Conservation (phyloP, 2,329 filamentous ascomycete genomes). For the Cryphonectria parasitica region DNA sequence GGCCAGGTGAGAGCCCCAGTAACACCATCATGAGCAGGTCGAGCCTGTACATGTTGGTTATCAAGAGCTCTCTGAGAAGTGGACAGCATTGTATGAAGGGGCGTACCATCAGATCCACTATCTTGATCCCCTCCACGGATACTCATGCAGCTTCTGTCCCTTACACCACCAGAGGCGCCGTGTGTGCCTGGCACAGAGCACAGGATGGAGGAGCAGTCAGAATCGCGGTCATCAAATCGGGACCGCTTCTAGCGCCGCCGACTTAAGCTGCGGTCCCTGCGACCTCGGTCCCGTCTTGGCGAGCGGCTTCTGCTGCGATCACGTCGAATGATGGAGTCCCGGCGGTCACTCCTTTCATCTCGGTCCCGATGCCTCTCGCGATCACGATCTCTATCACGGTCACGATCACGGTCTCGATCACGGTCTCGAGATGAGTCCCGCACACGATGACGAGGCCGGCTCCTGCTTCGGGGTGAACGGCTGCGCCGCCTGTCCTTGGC, state of each 20-base stretch:
- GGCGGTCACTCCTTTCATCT: constrained; percentile 39
- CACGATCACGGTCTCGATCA: constrained; percentile 37
- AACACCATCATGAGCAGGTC: background rate
- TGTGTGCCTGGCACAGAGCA: background rate
- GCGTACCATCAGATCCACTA: constrained; percentile 6
- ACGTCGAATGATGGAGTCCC: constrained; percentile 39
- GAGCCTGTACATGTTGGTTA: constrained; percentile 14
- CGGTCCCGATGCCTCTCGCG: constrained; percentile 38
- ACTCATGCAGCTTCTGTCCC: background rate
- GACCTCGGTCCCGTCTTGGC: constrained; percentile 24
- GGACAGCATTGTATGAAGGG: background rate
- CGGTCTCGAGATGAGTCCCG: constrained; percentile 37
- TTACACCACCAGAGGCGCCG: background rate
- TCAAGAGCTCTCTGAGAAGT: constrained; percentile 1
- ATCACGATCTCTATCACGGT: too few relatives aligned
- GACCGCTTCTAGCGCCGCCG: constrained; percentile 28
- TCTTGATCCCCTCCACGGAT: background rate
- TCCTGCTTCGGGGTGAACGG: constrained; percentile 36
- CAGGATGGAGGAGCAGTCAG: background rate
- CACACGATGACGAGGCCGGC: constrained; percentile 37
- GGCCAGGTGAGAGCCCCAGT: background rate
- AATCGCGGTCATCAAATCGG: background rate
- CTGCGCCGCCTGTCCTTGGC: constrained; percentile 30
- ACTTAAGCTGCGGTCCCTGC: constrained; percentile 28
- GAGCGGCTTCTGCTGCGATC: constrained; percentile 29